Evolutionary conservation across 208 protist species (phyloP).

Genomic region (Strigomonas galati): DNA sequence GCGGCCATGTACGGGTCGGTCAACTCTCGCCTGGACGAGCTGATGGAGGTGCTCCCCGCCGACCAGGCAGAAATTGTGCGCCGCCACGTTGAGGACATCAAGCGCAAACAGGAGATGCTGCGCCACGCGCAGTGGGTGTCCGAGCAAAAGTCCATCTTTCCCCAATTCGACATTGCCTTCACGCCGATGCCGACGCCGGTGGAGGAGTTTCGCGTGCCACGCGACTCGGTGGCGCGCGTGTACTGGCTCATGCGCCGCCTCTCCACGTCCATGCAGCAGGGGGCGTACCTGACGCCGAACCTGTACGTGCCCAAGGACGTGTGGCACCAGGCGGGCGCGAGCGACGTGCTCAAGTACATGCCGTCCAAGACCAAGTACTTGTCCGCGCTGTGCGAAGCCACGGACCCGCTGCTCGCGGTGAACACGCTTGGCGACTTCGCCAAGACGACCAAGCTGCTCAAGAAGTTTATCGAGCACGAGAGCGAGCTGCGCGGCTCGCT

Average conservation of each 20-base stretch:
- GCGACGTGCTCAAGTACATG: constrained; percentile 38
- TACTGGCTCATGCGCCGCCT: constrained; percentile 80
- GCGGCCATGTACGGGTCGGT: constrained; percentile 68
- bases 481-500: constrained; percentile 42
- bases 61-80: constrained; percentile 49
- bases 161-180: constrained; percentile 66
- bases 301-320: constrained; percentile 75
- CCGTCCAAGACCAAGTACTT: constrained; percentile 61
- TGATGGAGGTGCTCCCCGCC: constrained; percentile 36
- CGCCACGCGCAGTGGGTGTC: constrained; percentile 32
- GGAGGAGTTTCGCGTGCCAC: constrained; percentile 61
- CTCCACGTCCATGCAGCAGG: constrained; percentile 64
- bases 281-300: constrained; percentile 71
- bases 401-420: constrained; percentile 58
- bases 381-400: constrained; percentile 53
- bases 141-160: constrained; percentile 44
- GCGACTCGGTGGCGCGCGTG: constrained; percentile 41
- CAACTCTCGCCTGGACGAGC: constrained; percentile 41
- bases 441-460: constrained; percentile 36
- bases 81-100: constrained; percentile 55
- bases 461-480: constrained; percentile 40
- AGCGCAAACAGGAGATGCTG: constrained; percentile 57
- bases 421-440: constrained; percentile 43
- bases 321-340: constrained; percentile 69
- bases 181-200: constrained; percentile 43